Conservation (phyloP, 805 yeast genomes). For the Suhomyces sp. region DNA sequence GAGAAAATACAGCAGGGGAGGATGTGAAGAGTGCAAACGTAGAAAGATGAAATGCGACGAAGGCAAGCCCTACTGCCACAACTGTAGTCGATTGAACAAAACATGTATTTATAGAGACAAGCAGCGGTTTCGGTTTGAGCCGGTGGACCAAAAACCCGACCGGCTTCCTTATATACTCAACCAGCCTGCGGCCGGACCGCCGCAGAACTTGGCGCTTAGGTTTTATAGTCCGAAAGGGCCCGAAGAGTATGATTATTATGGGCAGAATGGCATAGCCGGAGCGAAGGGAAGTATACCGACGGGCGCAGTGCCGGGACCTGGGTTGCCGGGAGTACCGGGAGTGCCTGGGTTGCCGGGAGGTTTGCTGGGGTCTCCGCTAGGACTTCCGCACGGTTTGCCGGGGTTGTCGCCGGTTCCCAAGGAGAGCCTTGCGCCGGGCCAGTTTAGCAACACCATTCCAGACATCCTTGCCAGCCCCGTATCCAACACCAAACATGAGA, state of each 20-base stretch:
- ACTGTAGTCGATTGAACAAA: slow-evolving; percentile 35
- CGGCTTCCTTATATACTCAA: background rate
- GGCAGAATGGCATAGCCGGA: background rate
- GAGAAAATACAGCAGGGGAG: slow-evolving; percentile 38
- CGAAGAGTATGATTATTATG: background rate
- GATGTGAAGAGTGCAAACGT: slow-evolving; percentile 43
- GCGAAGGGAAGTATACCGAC: background rate
- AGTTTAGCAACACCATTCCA: slow-evolving; percentile 11
- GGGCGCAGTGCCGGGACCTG: too few species aligned
- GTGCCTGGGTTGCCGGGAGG: too few species aligned
- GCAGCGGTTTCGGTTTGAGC: slow-evolving; percentile 9
- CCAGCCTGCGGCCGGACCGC: background rate
- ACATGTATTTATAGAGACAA: slow-evolving; percentile 24
- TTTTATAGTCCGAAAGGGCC: background rate
- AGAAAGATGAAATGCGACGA: slow-evolving; percentile 46
- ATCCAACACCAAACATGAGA: slow-evolving; percentile 6
- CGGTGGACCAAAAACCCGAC: background rate
- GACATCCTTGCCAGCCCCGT: slow-evolving; percentile 9
- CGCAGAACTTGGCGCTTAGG: background rate
- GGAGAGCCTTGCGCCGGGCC: background rate
- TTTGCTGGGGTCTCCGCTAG: too few species aligned
- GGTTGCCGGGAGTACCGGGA: too few species aligned
- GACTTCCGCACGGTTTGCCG: background rate
- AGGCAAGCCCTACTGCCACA: slow-evolving; percentile 32
- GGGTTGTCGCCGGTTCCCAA: background rate